Evolutionary conservation across 2,329 filamentous ascomycete species (phyloP), one percentile per base, ranked within the genome.

Genomic region (Macrophomina pseudophaseolina): DNA sequence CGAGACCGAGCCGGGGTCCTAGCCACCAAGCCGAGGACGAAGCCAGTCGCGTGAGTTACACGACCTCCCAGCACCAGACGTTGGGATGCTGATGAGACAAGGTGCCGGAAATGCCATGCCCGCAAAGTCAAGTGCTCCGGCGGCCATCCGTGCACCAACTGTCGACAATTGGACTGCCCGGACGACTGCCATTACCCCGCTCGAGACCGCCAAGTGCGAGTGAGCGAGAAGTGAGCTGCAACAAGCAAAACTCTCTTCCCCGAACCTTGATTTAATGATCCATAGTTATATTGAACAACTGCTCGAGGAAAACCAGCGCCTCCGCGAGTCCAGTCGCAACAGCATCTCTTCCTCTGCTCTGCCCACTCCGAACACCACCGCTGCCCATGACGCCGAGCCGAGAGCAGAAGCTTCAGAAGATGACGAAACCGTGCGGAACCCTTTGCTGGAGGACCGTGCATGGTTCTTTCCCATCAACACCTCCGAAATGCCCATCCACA

Each of bases 91-190:
- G 51, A 42, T 38, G 35, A 7, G 18, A 33, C 28, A 58, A 74
- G 72, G 2, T 75, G 73, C 48, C 68, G 70, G 49, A 68, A 67
- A 69, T 74, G 73, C 51, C 74, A 75, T 38, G 67, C 73, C 33
- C 70, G 71, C 44, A 78, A 78, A 62, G 70, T 77, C 42, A 77
- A 76, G 68, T 79, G 76, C 66, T 73, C 73, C n/a, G 75, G 75
- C 6, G 75, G 71, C 1, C 69, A 70, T 5, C 76, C 76, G n/a
- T 78, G 76, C 66, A 68, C 69, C 5, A 72, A 70, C 28, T 79
- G 76, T 54, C 65, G 67, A 18, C 64, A 69, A n/a, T 54, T 71
- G 8, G 69, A 72, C 18, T 60, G 67, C 11, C 40, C 49, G 4
- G 38, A 67, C 53, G 71, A 73, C 65, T 76, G 73, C 49, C 54